Conservation (phyloP, 169 alveolate genomes). For the Plasmodium vivax region DNA sequence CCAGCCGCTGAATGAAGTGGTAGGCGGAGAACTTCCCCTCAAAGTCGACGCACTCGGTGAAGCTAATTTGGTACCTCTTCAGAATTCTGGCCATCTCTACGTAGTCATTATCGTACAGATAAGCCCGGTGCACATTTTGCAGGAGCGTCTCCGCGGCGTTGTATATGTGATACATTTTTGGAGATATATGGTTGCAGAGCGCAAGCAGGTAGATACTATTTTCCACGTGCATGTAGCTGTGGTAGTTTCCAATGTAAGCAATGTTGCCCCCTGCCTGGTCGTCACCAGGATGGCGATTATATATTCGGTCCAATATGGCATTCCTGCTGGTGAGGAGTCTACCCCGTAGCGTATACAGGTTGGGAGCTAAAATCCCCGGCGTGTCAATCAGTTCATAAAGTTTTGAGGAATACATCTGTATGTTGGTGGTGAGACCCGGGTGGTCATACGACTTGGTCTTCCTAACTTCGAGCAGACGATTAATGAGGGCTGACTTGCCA, state of each 20-base stretch:
- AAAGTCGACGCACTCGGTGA: slow-evolving; percentile 26
- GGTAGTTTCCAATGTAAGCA: slow-evolving; percentile 39
- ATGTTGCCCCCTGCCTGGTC: not conserved
- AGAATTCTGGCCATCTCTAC: slow-evolving; percentile 32
- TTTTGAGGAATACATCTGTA: slow-evolving; percentile 74
- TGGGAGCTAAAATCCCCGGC: slow-evolving; percentile 84
- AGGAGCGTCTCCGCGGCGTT: slow-evolving; percentile 54
- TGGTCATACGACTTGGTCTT: slow-evolving; percentile 82
- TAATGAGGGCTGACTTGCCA: slow-evolving; percentile 87
- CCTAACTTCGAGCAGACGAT: slow-evolving; percentile 83
- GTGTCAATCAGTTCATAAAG: slow-evolving; percentile 82
- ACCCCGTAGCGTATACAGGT: slow-evolving; percentile 75
- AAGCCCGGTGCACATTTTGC: slow-evolving; percentile 41
- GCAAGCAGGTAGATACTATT: slow-evolving; percentile 68
- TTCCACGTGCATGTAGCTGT: slow-evolving; percentile 67
- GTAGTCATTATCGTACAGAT: slow-evolving; percentile 62
- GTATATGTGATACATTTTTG: slow-evolving; percentile 66
- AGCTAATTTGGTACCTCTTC: slow-evolving; percentile 48
- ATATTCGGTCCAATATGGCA: slow-evolving; percentile 29
- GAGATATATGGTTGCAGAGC: slow-evolving; percentile 67
- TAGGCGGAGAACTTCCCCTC: slow-evolving; percentile 59
- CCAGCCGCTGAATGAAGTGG: slow-evolving; percentile 76
- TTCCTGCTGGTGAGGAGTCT: slow-evolving; percentile 33
- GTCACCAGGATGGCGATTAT: slow-evolving; percentile 14
- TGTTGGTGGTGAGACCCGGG: slow-evolving; percentile 84